phyloP scores from a whole-genome alignment of 179 eudicot species.

The Carnegiea gigantea region DNA sequence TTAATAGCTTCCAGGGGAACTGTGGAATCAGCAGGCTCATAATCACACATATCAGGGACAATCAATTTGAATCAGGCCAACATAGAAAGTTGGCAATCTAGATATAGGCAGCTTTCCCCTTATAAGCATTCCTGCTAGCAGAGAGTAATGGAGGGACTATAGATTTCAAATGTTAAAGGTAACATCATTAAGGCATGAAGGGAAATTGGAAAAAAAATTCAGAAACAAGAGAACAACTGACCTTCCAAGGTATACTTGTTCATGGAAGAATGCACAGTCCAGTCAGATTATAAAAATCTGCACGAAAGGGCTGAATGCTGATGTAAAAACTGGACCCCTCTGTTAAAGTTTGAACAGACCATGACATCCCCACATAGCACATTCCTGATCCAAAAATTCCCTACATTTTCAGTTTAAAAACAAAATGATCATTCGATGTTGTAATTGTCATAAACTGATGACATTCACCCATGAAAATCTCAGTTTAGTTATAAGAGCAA shows the following conservation, averaged over 20 bases:
- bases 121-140: too few relatives aligned
- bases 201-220: too few relatives aligned
- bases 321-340: slow-evolving; percentile 78
- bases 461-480: neutral
- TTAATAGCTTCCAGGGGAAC: too few relatives aligned
- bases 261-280: slow-evolving; percentile 55
- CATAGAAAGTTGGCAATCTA: too few relatives aligned
- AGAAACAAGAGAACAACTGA: slow-evolving; percentile 10
- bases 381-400: slow-evolving; percentile 79
- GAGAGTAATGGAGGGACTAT: too few relatives aligned
- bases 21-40: too few relatives aligned
- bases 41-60: too few relatives aligned
- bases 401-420: slow-evolving; percentile 30
- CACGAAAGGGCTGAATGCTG: slow-evolving; percentile 75
- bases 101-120: too few relatives aligned
- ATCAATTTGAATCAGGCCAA: too few relatives aligned
- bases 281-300: slow-evolving; percentile 56
- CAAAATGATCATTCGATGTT: neutral
- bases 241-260: slow-evolving; percentile 77
- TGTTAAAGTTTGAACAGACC: slow-evolving; percentile 61
- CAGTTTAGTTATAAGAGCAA: slow-evolving; percentile 5
- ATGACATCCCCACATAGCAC: slow-evolving; percentile 69
- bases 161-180: too few relatives aligned
- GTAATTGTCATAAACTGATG: neutral
- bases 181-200: too few relatives aligned